Percentiles rank a stretch among this genome's conserved stretches.
Evolutionary conservation across 306 rosid species (phyloP).

Genomic region (Trifolium repens): DNA sequence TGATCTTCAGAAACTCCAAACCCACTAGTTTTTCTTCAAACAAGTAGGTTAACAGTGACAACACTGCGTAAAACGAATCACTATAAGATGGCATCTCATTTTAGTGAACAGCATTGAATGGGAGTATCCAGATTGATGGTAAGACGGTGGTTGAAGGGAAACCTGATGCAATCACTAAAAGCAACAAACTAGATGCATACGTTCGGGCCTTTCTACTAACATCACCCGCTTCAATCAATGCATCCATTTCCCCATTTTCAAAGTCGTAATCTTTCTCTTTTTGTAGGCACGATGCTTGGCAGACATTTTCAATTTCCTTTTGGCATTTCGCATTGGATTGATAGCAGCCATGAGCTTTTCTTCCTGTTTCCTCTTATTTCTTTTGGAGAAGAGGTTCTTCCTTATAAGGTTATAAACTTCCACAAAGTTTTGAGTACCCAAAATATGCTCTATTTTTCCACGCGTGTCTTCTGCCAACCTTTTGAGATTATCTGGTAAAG

Average conservation of each 20-base stretch:
- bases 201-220: slow-evolving; percentile 4
- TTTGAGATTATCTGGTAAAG: slow-evolving; percentile 58
- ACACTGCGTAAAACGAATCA: neutral
- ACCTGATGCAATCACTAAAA: neutral
- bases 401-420: slow-evolving; percentile 62
- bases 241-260: slow-evolving; percentile 67
- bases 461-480: slow-evolving; percentile 68
- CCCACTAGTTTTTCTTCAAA: slow-evolving; percentile 10
- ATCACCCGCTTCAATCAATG: slow-evolving; percentile 33
- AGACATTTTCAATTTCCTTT: slow-evolving; percentile 69
- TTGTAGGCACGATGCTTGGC: slow-evolving; percentile 82
- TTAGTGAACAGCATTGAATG: neutral
- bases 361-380: slow-evolving; percentile 81
- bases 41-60: slow-evolving; percentile 11
- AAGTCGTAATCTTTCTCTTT: slow-evolving; percentile 68
- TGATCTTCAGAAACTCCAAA: neutral
- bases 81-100: slow-evolving; percentile 1
- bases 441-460: slow-evolving; percentile 48
- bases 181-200: slow-evolving; percentile 10
- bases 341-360: slow-evolving; percentile 86
- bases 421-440: slow-evolving; percentile 65
- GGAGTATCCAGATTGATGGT: neutral
- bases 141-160: neutral
- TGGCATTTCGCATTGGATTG: slow-evolving; percentile 78
- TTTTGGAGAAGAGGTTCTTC: slow-evolving; percentile 64